Conservation (phyloP, 495 filamentous ascomycete genomes). For the Parathielavia appendiculata region DNA sequence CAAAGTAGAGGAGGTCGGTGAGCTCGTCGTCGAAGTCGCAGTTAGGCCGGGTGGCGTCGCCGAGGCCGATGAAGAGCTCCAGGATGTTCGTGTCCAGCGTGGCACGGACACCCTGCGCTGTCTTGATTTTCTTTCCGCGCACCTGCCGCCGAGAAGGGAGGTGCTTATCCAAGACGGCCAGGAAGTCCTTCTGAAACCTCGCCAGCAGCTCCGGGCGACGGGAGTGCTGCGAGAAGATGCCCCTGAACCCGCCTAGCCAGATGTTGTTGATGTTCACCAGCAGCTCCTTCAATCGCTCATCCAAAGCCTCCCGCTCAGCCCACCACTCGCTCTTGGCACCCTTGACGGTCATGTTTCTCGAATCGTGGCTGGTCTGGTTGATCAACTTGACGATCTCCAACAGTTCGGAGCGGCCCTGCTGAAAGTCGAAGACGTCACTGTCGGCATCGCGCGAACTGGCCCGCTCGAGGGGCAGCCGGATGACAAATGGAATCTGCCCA, state of each 20-base stretch:
- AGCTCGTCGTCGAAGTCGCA: slow-evolving; percentile 76
- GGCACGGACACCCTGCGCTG: slow-evolving; percentile 37
- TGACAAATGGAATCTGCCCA: slow-evolving; percentile 69
- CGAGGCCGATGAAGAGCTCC: slow-evolving; percentile 82
- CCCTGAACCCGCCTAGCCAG: slow-evolving; percentile 92
- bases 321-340: slow-evolving; percentile 82
- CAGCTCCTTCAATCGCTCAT: slow-evolving; percentile 69
- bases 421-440: slow-evolving; percentile 77
- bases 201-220: slow-evolving; percentile 57
- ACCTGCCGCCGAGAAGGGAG: slow-evolving; percentile 74
- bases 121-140: slow-evolving; percentile 43
- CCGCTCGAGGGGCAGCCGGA: slow-evolving; percentile 76
- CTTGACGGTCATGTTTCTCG: slow-evolving; percentile 39
- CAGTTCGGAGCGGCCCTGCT: slow-evolving; percentile 69
- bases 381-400: slow-evolving; percentile 72
- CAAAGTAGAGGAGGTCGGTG: slow-evolving; percentile 88
- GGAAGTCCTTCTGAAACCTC: slow-evolving; percentile 69
- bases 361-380: slow-evolving; percentile 70
- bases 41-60: slow-evolving; percentile 59
- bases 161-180: slow-evolving; percentile 77
- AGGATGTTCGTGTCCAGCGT: slow-evolving; percentile 71
- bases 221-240: slow-evolving; percentile 73
- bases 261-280: slow-evolving; percentile 81
- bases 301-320: slow-evolving; percentile 73
- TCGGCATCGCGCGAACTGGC: slow-evolving; percentile 75